These are phyloP conservation scores for Melampsora americana DNA, from an alignment of 1,284 basidiomycete species.

Conservation along the genomic window DNA sequence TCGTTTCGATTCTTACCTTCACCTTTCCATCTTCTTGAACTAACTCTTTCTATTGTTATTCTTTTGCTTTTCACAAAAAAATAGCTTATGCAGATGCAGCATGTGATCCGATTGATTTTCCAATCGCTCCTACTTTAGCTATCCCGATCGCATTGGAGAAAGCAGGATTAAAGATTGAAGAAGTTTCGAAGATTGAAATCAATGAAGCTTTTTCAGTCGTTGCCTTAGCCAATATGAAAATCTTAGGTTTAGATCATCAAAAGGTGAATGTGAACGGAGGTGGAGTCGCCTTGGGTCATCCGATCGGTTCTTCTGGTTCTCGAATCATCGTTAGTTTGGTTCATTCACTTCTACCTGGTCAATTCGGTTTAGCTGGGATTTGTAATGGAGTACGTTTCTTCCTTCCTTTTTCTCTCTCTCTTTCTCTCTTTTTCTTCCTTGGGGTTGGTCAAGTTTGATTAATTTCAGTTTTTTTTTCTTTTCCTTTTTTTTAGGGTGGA, in stretches of 20 bases:
- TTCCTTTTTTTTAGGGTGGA: slow-evolving; percentile 17
- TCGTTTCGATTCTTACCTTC: not conserved
- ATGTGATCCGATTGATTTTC: slow-evolving; percentile 95
- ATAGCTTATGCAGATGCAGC: slow-evolving; percentile 94
- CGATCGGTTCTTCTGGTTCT: slow-evolving; percentile 91
- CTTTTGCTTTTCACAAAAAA: slow-evolving; percentile 57
- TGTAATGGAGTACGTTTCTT: slow-evolving; percentile 81
- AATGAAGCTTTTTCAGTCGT: slow-evolving; percentile 65
- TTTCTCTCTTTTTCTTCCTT: slow-evolving; percentile 7
- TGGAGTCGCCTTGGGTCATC: slow-evolving; percentile 78
- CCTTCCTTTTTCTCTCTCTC: slow-evolving; percentile 15
- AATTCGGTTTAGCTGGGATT: slow-evolving; percentile 95
- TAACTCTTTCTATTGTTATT: not conserved
- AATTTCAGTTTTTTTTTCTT: not conserved
- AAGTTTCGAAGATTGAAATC: slow-evolving; percentile 91
- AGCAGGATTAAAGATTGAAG: slow-evolving; percentile 75
- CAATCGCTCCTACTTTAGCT: slow-evolving; percentile 85
- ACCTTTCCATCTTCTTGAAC: too few species aligned
- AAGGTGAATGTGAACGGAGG: slow-evolving; percentile 86
- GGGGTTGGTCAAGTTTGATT: not conserved
- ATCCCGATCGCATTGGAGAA: slow-evolving; percentile 82
- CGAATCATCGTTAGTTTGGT: slow-evolving; percentile 92
- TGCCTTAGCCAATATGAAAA: slow-evolving; percentile 55
- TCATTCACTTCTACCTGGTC: slow-evolving; percentile 85
- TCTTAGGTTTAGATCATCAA: slow-evolving; percentile 62